Evolutionary conservation across 2,329 filamentous ascomycete genomes (phyloP).

Genomic region (Beauveria asiatica): DNA sequence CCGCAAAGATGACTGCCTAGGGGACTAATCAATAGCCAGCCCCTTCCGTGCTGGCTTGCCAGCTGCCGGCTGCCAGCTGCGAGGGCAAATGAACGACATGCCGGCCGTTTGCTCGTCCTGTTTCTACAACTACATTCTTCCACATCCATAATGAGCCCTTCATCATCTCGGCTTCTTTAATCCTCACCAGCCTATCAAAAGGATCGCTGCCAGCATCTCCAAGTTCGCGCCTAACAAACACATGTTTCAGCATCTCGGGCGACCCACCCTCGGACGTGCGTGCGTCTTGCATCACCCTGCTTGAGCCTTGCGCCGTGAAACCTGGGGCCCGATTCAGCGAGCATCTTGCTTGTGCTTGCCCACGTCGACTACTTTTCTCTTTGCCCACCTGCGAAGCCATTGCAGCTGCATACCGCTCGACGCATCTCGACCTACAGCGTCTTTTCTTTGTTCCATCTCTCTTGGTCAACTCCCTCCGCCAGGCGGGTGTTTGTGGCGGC

Average conservation of each 20-base stretch:
- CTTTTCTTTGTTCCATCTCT: not conserved
- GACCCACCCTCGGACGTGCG: conserved; percentile 7
- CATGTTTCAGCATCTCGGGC: conserved; percentile 4
- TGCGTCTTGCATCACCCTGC: conserved; percentile 9
- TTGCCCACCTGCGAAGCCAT: not conserved
- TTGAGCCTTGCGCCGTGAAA: conserved; percentile 2
- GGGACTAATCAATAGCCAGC: not conserved
- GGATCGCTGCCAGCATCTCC: not conserved
- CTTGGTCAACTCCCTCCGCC: not conserved
- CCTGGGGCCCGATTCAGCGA: conserved; percentile 1
- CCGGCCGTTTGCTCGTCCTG: not conserved
- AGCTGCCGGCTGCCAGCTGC: not conserved
- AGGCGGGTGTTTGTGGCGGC: conserved; percentile 8
- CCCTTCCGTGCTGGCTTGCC: not conserved
- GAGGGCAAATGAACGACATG: not conserved
- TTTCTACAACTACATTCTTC: not conserved
- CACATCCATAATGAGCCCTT: not conserved
- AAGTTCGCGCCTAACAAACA: not conserved
- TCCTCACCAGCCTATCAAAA: not conserved
- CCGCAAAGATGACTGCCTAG: not conserved
- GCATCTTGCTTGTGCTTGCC: not conserved
- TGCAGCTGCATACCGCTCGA: conserved; percentile 2
- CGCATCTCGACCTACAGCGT: not conserved
- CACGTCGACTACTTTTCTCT: not conserved
- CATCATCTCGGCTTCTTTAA: not conserved